Percentiles rank a stretch among this genome's conserved stretches.
phyloP scores from a whole-genome alignment of 2,329 filamentous ascomycete genomes.

The Trichoderma sp. region DNA sequence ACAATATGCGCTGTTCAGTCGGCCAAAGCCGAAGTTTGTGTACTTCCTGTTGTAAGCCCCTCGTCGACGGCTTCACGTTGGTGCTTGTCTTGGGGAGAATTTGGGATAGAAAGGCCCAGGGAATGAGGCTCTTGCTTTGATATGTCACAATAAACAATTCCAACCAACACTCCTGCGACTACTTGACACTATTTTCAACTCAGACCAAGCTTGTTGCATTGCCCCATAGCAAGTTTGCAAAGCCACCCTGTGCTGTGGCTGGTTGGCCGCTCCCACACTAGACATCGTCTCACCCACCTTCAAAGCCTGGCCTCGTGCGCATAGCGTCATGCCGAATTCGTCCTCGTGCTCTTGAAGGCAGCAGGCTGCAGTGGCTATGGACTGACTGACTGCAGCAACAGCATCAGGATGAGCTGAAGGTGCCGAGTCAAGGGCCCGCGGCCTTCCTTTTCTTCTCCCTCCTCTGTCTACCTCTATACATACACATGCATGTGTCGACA shows the following conservation, averaged over 20 bases:
- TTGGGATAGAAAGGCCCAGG: no score
- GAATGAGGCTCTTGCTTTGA: not conserved
- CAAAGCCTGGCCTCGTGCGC: slow-evolving; percentile 18
- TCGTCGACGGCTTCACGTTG: not conserved
- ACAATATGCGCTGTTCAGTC: not conserved
- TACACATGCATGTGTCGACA: not conserved
- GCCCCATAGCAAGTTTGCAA: not conserved
- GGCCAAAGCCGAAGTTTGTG: not conserved
- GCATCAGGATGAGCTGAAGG: slow-evolving; percentile 1
- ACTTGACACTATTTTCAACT: not conserved
- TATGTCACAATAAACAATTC: not conserved
- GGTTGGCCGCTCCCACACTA: slow-evolving; percentile 14
- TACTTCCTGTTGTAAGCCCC: not conserved
- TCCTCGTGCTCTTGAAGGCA: slow-evolving; percentile 20
- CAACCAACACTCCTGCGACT: not conserved
- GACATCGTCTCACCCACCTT: slow-evolving; percentile 15
- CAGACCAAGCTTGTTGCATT: not conserved
- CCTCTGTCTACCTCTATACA: not conserved
- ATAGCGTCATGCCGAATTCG: slow-evolving; percentile 20
- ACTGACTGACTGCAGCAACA: not conserved
- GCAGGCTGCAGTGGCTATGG: slow-evolving; percentile 16
- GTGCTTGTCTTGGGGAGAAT: not conserved
- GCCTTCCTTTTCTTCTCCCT: not conserved
- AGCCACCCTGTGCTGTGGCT: slow-evolving; percentile 12
- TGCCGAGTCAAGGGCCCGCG: not conserved